phyloP scores from a whole-genome alignment of 129 eudicot species.

The Helianthus tuberosus region DNA sequence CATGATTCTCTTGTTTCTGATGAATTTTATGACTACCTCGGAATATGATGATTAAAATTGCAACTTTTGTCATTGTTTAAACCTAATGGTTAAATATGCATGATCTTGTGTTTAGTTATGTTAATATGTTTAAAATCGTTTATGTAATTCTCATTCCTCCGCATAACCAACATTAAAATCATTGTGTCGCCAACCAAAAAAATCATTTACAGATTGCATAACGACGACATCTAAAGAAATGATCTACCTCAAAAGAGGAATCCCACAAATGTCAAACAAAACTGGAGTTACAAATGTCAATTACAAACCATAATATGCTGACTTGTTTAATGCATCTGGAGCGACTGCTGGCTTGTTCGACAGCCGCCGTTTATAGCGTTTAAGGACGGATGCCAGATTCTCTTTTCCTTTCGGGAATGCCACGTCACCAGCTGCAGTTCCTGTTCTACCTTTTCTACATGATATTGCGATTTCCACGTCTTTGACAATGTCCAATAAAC shows the following conservation, averaged over 20 bases:
- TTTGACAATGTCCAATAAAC: slow-evolving; percentile 71
- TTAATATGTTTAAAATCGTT: not conserved
- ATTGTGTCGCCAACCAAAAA: slow-evolving; percentile 35
- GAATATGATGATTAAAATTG: not conserved
- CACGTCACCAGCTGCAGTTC: slow-evolving; percentile 98
- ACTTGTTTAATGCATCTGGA: slow-evolving; percentile 38
- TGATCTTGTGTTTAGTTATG: slow-evolving; percentile 2
- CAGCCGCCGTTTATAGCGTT: slow-evolving; percentile 80
- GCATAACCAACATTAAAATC: slow-evolving; percentile 12
- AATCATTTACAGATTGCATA: slow-evolving; percentile 31
- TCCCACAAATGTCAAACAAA: slow-evolving; percentile 6
- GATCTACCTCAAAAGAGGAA: slow-evolving; percentile 27
- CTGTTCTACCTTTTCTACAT: slow-evolving; percentile 82
- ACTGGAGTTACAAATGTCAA: not conserved
- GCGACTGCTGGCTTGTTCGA: slow-evolving; percentile 48
- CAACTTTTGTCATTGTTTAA: too few relatives aligned
- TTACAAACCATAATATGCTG: slow-evolving; percentile 35
- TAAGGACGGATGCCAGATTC: slow-evolving; percentile 88
- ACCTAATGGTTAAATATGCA: not conserved
- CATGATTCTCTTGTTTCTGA: not conserved
- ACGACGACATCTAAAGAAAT: slow-evolving; percentile 10
- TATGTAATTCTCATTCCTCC: slow-evolving; percentile 6
- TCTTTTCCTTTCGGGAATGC: slow-evolving; percentile 97
- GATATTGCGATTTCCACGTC: slow-evolving; percentile 89
- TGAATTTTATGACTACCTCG: not conserved